Percentiles rank a stretch among this genome's conserved stretches.
These are phyloP conservation scores for Diplodia corticola DNA, from an alignment of 2,329 filamentous ascomycete genomes.

Conservation along the genomic window DNA sequence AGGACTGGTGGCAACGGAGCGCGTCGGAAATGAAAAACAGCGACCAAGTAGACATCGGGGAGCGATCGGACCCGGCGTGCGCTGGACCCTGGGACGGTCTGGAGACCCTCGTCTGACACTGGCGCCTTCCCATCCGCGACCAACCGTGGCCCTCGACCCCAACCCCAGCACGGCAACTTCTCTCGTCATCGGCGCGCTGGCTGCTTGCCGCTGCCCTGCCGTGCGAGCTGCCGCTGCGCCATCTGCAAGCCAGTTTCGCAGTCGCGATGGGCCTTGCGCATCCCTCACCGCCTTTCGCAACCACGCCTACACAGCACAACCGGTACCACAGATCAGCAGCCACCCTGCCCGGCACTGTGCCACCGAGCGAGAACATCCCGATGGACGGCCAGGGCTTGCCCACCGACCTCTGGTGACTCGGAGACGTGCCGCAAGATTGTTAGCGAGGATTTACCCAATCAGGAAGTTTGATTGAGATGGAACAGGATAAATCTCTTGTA, in stretches of 20 bases:
- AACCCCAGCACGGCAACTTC: background rate
- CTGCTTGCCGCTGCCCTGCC: background rate
- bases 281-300: slow-evolving; percentile 8
- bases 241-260: background rate
- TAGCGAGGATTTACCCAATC: background rate
- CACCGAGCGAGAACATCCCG: background rate
- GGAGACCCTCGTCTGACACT: slow-evolving; percentile 22
- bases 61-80: slow-evolving; percentile 9
- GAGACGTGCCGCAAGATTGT: background rate
- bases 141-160: background rate
- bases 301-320: background rate
- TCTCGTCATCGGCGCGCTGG: background rate
- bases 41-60: slow-evolving; percentile 5
- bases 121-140: background rate
- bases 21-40: slow-evolving; percentile 21
- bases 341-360: background rate
- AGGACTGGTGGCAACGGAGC: slow-evolving; percentile 21
- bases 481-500: no score
- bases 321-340: background rate
- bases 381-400: background rate
- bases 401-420: background rate
- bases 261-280: background rate
- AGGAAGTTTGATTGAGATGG: background rate
- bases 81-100: slow-evolving; percentile 17
- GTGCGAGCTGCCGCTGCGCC: background rate